These are phyloP conservation scores for Pezicula radicicola DNA, from an alignment of 2,329 filamentous ascomycete genomes.

Conservation along the genomic window DNA sequence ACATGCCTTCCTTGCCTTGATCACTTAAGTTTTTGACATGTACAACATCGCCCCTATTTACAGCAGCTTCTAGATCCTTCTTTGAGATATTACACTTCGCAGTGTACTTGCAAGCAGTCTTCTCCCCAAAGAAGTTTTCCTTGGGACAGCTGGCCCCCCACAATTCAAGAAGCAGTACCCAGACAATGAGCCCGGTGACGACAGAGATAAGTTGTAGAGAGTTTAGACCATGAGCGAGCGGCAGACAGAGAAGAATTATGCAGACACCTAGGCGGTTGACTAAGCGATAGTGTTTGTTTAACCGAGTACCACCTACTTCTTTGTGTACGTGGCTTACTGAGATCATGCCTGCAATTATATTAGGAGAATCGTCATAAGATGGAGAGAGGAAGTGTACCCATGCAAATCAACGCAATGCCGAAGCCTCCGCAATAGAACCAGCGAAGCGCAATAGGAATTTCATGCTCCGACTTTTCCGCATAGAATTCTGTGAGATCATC, in stretches of 20 bases:
- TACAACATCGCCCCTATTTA: background rate
- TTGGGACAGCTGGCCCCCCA: conserved; percentile 44
- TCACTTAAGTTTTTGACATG: background rate
- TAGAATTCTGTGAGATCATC: conserved; percentile 50
- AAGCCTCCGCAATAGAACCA: conserved; percentile 66
- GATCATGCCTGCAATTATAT: conserved; percentile 37
- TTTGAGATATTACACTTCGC: conserved; percentile 35
- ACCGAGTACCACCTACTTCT: conserved; percentile 42
- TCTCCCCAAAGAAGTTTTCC: conserved; percentile 40
- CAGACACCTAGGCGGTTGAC: conserved; percentile 46
- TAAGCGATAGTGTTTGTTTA: conserved; percentile 48
- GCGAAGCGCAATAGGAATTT: conserved; percentile 50
- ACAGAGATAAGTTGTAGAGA: conserved; percentile 43
- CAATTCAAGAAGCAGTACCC: conserved; percentile 45
- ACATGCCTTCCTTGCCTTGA: background rate
- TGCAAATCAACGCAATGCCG: conserved; percentile 50
- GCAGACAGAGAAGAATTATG: conserved; percentile 51
- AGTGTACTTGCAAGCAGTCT: conserved; percentile 36
- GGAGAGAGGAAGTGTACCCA: conserved; percentile 30
- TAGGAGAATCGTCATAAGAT: background rate
- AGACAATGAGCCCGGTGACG: conserved; percentile 40
- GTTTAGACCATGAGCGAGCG: conserved; percentile 43
- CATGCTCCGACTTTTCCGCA: conserved; percentile 41
- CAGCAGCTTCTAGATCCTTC: conserved; percentile 28
- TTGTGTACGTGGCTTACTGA: conserved; percentile 54